Base-by-base conservation (phyloP, 495 filamentous ascomycete genomes). In the Aspergillus kassunensis region DNA sequence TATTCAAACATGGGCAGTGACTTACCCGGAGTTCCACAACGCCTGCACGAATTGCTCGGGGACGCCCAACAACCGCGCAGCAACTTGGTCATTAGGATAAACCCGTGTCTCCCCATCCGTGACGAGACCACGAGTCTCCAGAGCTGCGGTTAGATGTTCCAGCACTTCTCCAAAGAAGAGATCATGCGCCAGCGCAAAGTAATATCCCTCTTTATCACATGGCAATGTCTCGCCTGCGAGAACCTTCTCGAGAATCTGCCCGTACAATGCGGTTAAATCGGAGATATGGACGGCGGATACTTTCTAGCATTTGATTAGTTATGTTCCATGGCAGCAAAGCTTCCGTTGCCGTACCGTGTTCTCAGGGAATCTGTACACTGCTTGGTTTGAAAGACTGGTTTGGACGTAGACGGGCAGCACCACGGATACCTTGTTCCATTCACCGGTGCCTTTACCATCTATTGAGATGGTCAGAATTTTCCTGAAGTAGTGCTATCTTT, bases 401-500 rank as follows among this genome's bases (percentile, higher is more conserved):
- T 41, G 37, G 23, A 41, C 20, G 13, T 41, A 41, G 37, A 41
- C 37, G n/a, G 37, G 37, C 37, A 41, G 37, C 3, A 41, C 37
- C 37, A 41, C 37, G 19, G 37, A 41, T 12, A 41, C 2, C 37
- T 41, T 41, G 8, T 41, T 41, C 37, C 37, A 41, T 41, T 41
- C 37, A 41, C 37, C 37, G 12, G 37, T 41, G 37, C 37, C 37
- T 24, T 41, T 41, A n/a, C 37, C 37, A 41, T 41, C 37, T 41
- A 10, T 21, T 41, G 37, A 21, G 20, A 41, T 41, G 9, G 37
- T 41, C 37, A 41, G 37, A 9, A 41, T 24, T 18, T 13, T 19
- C 5, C 6, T 6, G 13, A 37, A 13, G 15, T 16, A 37, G 18
- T 41, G 20, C 37, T 41, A 19, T 24, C 37, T 41, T 8, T 24